Conservation (phyloP, 225 moss, liverwort and hornwort genomes). For the Polytrichum formosum region DNA sequence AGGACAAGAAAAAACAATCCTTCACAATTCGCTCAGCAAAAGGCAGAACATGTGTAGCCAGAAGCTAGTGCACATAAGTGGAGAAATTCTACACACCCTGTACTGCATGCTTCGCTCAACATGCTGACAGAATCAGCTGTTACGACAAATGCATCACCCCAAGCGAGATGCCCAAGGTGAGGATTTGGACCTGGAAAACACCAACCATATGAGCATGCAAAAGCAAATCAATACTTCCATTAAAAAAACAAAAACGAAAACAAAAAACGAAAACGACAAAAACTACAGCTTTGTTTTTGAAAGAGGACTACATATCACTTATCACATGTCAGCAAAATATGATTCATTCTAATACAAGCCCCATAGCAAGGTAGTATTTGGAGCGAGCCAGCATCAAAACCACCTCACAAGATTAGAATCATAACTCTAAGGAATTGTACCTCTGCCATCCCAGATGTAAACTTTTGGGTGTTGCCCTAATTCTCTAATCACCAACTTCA, state of each 20-base stretch:
- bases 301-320: no score
- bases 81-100: conserved; percentile 51
- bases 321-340: no score
- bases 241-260: no score
- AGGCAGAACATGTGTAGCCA: conserved; percentile 4
- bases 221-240: no score
- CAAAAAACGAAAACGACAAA: no score
- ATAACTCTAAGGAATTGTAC: conserved; percentile 16
- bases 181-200: conserved; percentile 74
- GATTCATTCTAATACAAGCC: neutral
- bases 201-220: neutral
- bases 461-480: conserved; percentile 66
- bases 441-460: conserved; percentile 94
- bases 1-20: neutral
- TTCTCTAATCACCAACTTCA: conserved; percentile 59
- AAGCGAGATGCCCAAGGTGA: conserved; percentile 93
- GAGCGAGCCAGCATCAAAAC: neutral
- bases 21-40: no score
- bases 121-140: conserved; percentile 94
- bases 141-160: conserved; percentile 89
- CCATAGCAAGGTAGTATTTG: neutral
- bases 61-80: conserved; percentile 1
- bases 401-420: neutral
- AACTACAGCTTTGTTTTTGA: neutral
- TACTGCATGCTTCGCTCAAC: conserved; percentile 95